Evolutionary conservation across 768 basidiomycete species (phyloP).

Genomic region (Mrakia hoshinonis): DNA sequence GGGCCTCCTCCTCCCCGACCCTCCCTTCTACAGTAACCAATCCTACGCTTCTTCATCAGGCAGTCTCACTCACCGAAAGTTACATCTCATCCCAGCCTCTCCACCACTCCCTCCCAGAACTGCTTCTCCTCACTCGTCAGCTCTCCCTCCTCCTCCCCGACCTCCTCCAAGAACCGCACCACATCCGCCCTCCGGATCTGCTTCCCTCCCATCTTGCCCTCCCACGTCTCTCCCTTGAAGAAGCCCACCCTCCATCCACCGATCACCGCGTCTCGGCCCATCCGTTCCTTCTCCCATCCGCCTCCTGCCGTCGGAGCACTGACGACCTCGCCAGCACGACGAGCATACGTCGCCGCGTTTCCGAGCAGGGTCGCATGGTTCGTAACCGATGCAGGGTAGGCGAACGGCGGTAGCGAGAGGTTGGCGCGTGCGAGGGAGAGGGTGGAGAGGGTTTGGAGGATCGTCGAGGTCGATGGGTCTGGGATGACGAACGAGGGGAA

Average conservation of each 20-base stretch:
- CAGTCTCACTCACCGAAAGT: too few relatives aligned
- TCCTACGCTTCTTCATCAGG: too few relatives aligned
- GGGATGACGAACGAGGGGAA: not conserved
- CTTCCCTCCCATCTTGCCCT: not conserved
- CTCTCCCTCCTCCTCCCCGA: not conserved
- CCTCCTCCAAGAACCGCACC: not conserved
- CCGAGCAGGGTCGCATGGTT: not conserved
- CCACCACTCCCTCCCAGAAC: constrained; percentile 4
- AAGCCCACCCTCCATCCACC: not conserved
- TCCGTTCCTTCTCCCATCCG: constrained; percentile 11
- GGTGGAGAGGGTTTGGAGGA: not conserved
- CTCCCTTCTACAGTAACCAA: too few relatives aligned
- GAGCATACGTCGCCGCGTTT: constrained; percentile 6
- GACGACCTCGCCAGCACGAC: not conserved
- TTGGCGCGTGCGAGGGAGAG: not conserved
- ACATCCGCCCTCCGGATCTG: not conserved
- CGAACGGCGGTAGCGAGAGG: not conserved
- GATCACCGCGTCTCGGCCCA: constrained; percentile 7
- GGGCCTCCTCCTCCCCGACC: too few relatives aligned
- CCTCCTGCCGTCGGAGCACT: not conserved
- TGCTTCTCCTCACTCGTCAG: not conserved
- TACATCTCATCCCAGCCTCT: not conserved
- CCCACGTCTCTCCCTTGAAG: not conserved
- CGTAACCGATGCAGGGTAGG: not conserved
- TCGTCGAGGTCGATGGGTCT: constrained; percentile 1